phyloP scores from a whole-genome alignment of 164 flowering plant genomes.

The Magnolia kwangsiensis region DNA sequence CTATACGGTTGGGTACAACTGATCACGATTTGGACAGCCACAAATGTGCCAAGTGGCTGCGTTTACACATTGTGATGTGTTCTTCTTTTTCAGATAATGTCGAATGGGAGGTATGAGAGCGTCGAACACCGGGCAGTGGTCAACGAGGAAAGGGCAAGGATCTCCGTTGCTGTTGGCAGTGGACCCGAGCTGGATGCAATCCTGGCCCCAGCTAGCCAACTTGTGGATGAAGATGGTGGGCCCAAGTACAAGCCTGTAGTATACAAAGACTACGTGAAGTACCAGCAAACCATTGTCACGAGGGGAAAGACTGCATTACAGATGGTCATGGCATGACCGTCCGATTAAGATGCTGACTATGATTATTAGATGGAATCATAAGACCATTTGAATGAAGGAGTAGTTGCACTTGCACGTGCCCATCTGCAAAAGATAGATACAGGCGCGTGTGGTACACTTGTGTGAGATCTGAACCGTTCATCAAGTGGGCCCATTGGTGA shows the following conservation, averaged over 20 bases:
- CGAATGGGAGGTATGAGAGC: constrained; percentile 22
- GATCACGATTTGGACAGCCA: neutral
- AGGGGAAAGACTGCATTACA: constrained; percentile 15
- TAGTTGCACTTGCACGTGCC: too few species aligned
- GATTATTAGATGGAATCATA: too few species aligned
- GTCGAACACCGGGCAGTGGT: constrained; percentile 17
- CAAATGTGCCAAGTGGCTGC: neutral
- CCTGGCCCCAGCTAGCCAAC: constrained; percentile 15
- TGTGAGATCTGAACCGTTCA: too few species aligned
- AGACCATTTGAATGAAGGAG: too few species aligned
- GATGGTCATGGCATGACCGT: neutral
- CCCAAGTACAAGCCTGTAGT: constrained; percentile 9
- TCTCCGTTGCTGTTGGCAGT: constrained; percentile 27
- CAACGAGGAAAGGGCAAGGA: constrained; percentile 12
- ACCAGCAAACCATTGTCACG: constrained; percentile 10
- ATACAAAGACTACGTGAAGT: constrained; percentile 16
- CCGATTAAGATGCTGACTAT: too few species aligned
- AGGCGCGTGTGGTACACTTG: too few species aligned
- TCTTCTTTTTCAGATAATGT: constrained; percentile 1
- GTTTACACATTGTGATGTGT: neutral
- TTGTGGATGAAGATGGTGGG: constrained; percentile 1
- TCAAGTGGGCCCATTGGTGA: too few species aligned
- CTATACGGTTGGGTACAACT: neutral
- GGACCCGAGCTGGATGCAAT: constrained; percentile 18
- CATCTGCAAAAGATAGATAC: too few species aligned